phyloP scores from a whole-genome alignment of 1,284 basidiomycete genomes.

The Ganoderma lingzhi region DNA sequence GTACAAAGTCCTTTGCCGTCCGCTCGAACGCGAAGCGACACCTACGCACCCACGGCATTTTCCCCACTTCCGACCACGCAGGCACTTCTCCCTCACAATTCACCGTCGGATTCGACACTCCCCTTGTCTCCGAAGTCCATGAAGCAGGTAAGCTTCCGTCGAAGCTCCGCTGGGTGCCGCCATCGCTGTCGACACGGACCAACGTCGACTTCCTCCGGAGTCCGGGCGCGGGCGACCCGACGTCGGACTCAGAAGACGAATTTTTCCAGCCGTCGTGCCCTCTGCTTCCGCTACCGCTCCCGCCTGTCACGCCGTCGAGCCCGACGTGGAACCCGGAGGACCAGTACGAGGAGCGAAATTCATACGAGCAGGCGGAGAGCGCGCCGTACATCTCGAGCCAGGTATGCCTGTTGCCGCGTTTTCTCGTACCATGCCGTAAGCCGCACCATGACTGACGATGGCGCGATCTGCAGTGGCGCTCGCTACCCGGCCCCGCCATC shows the following conservation, averaged over 20 bases:
- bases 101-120: conserved; percentile 54
- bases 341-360: conserved; percentile 41
- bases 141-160: conserved; percentile 49
- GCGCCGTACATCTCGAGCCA: conserved; percentile 48
- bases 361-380: conserved; percentile 39
- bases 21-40: conserved; percentile 72
- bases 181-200: conserved; percentile 45
- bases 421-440: conserved; percentile 5
- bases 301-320: conserved; percentile 39
- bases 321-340: conserved; percentile 40
- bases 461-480: conserved; percentile 42
- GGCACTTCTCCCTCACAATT: conserved; percentile 43
- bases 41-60: conserved; percentile 59
- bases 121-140: conserved; percentile 51
- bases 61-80: conserved; percentile 42
- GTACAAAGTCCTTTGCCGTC: conserved; percentile 66
- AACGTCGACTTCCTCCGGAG: conserved; percentile 41
- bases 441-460: conserved; percentile 18
- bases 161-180: conserved; percentile 54
- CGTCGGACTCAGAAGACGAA: conserved; percentile 44
- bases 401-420: conserved; percentile 35
- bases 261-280: conserved; percentile 42
- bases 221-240: conserved; percentile 8
- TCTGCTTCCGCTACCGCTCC: conserved; percentile 42
- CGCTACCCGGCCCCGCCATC: conserved; percentile 46